Conservation (phyloP, 495 filamentous ascomycete genomes). For the Xylaria nigripes region DNA sequence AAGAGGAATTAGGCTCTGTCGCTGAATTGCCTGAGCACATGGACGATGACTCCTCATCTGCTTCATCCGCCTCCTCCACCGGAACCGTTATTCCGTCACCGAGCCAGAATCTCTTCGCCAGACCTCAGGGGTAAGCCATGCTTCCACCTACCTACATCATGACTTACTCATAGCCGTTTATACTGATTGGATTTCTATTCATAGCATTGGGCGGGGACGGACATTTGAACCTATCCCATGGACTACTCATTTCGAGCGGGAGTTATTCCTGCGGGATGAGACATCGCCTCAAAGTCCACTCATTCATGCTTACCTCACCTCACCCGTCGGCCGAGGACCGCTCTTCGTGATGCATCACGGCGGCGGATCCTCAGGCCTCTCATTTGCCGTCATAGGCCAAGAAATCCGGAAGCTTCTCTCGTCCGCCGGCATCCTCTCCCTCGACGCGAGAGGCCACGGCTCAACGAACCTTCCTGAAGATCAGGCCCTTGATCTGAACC, state of each 20-base stretch:
- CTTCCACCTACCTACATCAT: slow-evolving; percentile 10
- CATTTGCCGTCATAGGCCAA: slow-evolving; percentile 70
- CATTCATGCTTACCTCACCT: slow-evolving; percentile 82
- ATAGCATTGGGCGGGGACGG: slow-evolving; percentile 30
- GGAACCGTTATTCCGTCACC: slow-evolving; percentile 80
- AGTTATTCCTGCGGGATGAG: slow-evolving; percentile 58
- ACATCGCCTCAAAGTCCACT: slow-evolving; percentile 25
- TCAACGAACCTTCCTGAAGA: slow-evolving; percentile 48
- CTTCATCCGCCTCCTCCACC: slow-evolving; percentile 73
- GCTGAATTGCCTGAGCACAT: slow-evolving; percentile 31
- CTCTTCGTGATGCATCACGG: slow-evolving; percentile 88
- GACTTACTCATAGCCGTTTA: slow-evolving; percentile 1
- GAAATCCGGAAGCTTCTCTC: slow-evolving; percentile 74
- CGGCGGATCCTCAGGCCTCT: slow-evolving; percentile 79
- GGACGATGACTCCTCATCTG: slow-evolving; percentile 68
- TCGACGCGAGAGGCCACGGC: slow-evolving; percentile 84
- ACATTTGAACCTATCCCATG: slow-evolving; percentile 58
- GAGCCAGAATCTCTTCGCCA: slow-evolving; percentile 62
- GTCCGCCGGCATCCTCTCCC: slow-evolving; percentile 69
- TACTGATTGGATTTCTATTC: slow-evolving; percentile 15
- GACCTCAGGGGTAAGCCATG: slow-evolving; percentile 51
- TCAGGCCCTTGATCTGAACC: slow-evolving; percentile 49
- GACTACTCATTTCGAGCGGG: slow-evolving; percentile 82
- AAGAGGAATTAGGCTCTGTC: slow-evolving; percentile 41
- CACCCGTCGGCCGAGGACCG: slow-evolving; percentile 52